phyloP scores from a whole-genome alignment of 2,329 filamentous ascomycete species.

The Sphaerostilbella broomeana region DNA sequence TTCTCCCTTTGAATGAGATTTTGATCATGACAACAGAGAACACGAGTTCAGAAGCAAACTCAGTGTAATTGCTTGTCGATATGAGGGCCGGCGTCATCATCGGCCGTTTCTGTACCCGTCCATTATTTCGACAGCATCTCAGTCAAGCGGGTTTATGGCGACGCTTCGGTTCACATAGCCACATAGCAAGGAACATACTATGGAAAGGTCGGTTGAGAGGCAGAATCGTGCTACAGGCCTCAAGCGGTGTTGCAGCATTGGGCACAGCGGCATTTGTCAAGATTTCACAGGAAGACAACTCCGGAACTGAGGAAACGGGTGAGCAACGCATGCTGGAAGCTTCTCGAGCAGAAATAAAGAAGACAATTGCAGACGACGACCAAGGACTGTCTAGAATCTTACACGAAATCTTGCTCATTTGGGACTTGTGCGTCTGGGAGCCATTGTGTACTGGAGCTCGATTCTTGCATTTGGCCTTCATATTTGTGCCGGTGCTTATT shows the following conservation, averaged over 20 bases:
- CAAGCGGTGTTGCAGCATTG: slow-evolving; percentile 37
- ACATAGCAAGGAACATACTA: slow-evolving; percentile 20
- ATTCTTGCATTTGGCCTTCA: slow-evolving; percentile 78
- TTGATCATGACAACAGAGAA: slow-evolving; percentile 1
- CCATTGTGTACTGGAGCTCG: slow-evolving; percentile 79
- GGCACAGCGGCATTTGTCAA: slow-evolving; percentile 53
- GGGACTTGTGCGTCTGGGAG: slow-evolving; percentile 73
- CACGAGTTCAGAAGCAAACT: slow-evolving; percentile 6
- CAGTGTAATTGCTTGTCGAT: slow-evolving; percentile 23
- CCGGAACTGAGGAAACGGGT: slow-evolving; percentile 52
- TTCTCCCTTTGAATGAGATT: slow-evolving; percentile 5
- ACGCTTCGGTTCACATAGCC: slow-evolving; percentile 21
- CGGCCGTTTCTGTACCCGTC: slow-evolving; percentile 39
- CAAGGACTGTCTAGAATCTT: slow-evolving; percentile 51
- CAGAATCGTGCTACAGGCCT: slow-evolving; percentile 32
- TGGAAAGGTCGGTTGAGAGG: slow-evolving; percentile 18
- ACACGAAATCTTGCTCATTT: slow-evolving; percentile 55
- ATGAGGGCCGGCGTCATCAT: slow-evolving; percentile 42
- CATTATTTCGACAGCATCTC: slow-evolving; percentile 25
- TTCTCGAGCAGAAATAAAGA: slow-evolving; percentile 70
- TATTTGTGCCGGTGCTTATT: slow-evolving; percentile 85
- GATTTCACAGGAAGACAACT: slow-evolving; percentile 49
- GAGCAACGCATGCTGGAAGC: slow-evolving; percentile 83
- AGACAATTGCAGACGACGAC: slow-evolving; percentile 57
- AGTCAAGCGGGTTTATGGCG: slow-evolving; percentile 17